Percentiles rank a stretch among this genome's conserved stretches.
Conservation (phyloP, 1,284 basidiomycete species). For the Marasmius sp. region DNA sequence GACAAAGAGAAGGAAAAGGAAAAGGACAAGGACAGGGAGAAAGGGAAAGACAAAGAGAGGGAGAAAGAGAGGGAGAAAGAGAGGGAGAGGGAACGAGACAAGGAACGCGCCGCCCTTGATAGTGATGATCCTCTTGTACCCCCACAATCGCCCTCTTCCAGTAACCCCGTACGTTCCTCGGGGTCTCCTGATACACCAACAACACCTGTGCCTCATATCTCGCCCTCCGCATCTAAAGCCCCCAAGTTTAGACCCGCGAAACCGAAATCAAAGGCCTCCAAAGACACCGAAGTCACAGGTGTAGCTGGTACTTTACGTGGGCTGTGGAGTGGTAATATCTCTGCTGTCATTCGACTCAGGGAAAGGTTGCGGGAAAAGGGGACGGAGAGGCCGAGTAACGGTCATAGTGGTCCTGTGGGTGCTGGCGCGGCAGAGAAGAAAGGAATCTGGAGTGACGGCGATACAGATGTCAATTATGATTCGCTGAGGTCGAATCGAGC, state of each 20-base stretch:
- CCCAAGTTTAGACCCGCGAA: neutral
- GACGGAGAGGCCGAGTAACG: constrained; percentile 16
- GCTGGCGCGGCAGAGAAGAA: constrained; percentile 12
- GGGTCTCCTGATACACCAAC: neutral
- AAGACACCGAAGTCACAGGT: constrained; percentile 10
- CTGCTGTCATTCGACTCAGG: constrained; percentile 26
- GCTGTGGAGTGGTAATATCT: constrained; percentile 32
- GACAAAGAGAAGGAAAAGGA: constrained; percentile 19
- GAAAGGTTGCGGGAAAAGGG: constrained; percentile 23
- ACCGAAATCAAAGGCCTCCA: constrained; percentile 1
- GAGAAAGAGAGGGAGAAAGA: constrained; percentile 18
- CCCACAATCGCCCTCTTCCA: neutral
- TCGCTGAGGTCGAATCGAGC: neutral
- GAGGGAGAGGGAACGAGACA: constrained; percentile 17
- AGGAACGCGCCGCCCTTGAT: neutral
- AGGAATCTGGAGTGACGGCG: constrained; percentile 19
- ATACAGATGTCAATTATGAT: constrained; percentile 7
- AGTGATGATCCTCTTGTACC: neutral
- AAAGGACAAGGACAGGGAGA: constrained; percentile 19
- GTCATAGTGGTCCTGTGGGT: constrained; percentile 14
- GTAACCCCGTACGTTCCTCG: too few relatives aligned
- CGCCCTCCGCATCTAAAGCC: neutral
- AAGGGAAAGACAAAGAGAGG: constrained; percentile 25
- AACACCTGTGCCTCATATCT: neutral
- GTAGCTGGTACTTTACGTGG: constrained; percentile 33